Conservation (phyloP, 2,329 filamentous ascomycete genomes). For the Ophiostoma piceae region DNA sequence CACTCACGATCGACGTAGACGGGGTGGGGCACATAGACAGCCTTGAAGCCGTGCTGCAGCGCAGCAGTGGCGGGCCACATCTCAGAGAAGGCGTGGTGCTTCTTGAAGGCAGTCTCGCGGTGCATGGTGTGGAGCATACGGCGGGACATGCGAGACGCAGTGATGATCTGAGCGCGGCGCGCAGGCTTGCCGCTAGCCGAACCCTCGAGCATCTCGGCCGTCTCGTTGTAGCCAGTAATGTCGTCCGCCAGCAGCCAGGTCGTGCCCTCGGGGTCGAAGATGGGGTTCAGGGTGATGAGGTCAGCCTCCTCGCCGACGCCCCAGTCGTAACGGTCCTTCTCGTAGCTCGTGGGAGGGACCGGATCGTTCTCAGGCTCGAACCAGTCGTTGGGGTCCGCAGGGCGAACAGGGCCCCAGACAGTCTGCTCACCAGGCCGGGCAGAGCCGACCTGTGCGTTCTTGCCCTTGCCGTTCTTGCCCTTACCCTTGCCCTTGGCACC, state of each 20-base stretch:
- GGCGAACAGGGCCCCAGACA: slow-evolving; percentile 80
- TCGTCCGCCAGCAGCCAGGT: slow-evolving; percentile 78
- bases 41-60: slow-evolving; percentile 88
- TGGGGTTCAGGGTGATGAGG: slow-evolving; percentile 70
- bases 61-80: slow-evolving; percentile 92
- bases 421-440: slow-evolving; percentile 47
- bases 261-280: slow-evolving; percentile 83
- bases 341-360: slow-evolving; percentile 63
- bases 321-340: slow-evolving; percentile 79
- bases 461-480: slow-evolving; percentile 33
- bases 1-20: slow-evolving; percentile 82
- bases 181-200: slow-evolving; percentile 55
- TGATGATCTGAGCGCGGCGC: slow-evolving; percentile 83
- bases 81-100: slow-evolving; percentile 88
- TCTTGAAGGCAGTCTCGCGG: slow-evolving; percentile 74
- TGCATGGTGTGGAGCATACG: slow-evolving; percentile 83
- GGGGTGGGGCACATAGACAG: slow-evolving; percentile 84
- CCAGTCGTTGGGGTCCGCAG: slow-evolving; percentile 61
- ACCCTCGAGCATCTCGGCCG: slow-evolving; percentile 28
- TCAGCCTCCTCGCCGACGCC: slow-evolving; percentile 78
- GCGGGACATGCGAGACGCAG: slow-evolving; percentile 75
- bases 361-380: slow-evolving; percentile 70
- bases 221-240: slow-evolving; percentile 75
- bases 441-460: slow-evolving; percentile 20
- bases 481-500: slow-evolving; percentile 31